Evolutionary conservation across 805 yeast genomes (phyloP).

Genomic region (Dipodascus geniculatus): DNA sequence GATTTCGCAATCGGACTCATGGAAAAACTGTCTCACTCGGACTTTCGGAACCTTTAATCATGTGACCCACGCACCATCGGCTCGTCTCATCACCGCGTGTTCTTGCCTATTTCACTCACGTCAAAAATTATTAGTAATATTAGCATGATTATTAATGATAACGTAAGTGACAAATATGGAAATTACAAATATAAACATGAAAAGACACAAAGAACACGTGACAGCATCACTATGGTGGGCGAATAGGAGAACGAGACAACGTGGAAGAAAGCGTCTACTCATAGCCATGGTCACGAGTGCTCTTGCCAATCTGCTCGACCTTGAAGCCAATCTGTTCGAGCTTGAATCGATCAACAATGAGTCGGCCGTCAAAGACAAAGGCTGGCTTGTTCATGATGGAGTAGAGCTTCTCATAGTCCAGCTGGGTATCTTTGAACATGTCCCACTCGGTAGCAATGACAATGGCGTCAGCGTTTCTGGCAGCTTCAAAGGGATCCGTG

Average conservation of each 20-base stretch:
- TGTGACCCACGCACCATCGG: too few species aligned
- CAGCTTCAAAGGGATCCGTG: constrained; percentile 20
- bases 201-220: too few species aligned
- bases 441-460: constrained; percentile 24
- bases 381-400: constrained; percentile 22
- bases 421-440: constrained; percentile 19
- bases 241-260: too few species aligned
- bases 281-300: constrained; percentile 3
- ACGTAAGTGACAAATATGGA: too few species aligned
- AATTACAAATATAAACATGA: too few species aligned
- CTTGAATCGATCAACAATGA: constrained; percentile 17
- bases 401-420: constrained; percentile 20
- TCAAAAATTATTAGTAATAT: too few species aligned
- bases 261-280: too few species aligned
- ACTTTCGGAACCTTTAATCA: not conserved
- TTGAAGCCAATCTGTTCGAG: constrained; percentile 20
- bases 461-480: constrained; percentile 19
- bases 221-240: too few species aligned
- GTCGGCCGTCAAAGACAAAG: constrained; percentile 20
- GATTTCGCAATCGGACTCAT: not conserved
- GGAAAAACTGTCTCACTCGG: not conserved
- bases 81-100: too few species aligned
- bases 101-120: too few species aligned
- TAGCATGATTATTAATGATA: too few species aligned
- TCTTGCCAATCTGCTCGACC: constrained; percentile 19